Base-by-base conservation (phyloP, 2,329 filamentous ascomycete species). In the Aspergillus sp. region DNA sequence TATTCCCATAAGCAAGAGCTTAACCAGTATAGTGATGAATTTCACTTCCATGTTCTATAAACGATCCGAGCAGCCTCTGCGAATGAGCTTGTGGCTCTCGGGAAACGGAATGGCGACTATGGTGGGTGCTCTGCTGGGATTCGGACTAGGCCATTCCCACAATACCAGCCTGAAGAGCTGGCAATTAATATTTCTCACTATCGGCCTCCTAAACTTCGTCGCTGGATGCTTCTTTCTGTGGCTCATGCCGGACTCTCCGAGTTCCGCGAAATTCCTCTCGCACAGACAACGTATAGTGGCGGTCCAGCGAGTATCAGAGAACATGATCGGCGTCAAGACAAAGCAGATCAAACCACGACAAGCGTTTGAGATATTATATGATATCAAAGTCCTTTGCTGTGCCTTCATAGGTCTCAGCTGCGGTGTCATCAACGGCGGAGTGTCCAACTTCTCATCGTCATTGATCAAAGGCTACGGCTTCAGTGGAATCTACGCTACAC, bases 351-450 rank as follows among this genome's bases (percentile, higher is more conserved):
- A 75, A 47, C 66, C 69, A 6, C 60, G 61, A 9, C 74, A 77
- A 53, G 75, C 76, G 0, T 52, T 75, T 5, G 80, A 81, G 61
- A 76, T 77, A 0, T 20, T 77, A 0, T 59, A 75, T 4, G 80
- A 82, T 55, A 52, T 76, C 54, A 73, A 73, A 46, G 70, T 73
- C 0, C 69, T 78, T 52, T 76, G 75, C 32, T 71, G 79, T 4
- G 66, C 75, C 22, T 67, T 77, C 9, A 77, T 80, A 49, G 80
- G 75, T 0, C 72, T 81, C 1, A 72, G 71, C 7, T 77, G 78
- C 49, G 81, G 81, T 10, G 75, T 83, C 4, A 72, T 82, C 46
- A 83, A 83, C 55, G 81, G 81, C n/a, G 78, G 80, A 3, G 78
- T 83, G 0, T 65, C 71, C 2, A 84, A 82, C 58, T 84, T 83